These are phyloP conservation scores for Beauveria bassiana DNA, from an alignment of 2,329 filamentous ascomycete species.

Conservation along the genomic window DNA sequence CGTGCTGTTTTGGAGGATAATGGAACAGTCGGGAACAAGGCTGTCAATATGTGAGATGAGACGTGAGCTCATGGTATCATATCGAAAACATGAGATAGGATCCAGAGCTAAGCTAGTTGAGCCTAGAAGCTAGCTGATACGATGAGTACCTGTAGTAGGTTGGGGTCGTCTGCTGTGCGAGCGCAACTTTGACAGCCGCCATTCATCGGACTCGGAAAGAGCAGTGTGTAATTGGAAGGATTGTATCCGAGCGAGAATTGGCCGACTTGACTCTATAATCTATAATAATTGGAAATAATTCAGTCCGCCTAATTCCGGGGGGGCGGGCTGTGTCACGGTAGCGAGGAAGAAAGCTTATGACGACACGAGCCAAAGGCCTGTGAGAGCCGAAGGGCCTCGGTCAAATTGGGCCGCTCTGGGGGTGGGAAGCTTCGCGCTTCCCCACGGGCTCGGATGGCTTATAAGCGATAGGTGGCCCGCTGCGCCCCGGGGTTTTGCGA, in stretches of 20 bases:
- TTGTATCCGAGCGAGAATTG: not conserved
- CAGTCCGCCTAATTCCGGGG: not conserved
- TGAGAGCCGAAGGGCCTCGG: conserved; percentile 9
- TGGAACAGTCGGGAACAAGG: not conserved
- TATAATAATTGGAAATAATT: no score
- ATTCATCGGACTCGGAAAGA: not conserved
- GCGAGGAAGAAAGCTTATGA: not conserved
- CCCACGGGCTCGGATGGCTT: conserved; percentile 4
- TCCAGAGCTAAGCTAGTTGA: not conserved
- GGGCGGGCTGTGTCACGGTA: no score
- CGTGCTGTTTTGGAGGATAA: not conserved
- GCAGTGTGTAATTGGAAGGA: not conserved
- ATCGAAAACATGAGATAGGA: not conserved
- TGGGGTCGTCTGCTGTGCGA: not conserved
- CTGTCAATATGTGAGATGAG: not conserved
- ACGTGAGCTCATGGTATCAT: not conserved
- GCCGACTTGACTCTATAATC: no score
- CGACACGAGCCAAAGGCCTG: conserved; percentile 2
- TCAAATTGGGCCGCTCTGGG: not conserved
- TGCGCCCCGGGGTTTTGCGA: not conserved
- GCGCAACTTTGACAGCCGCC: not conserved
- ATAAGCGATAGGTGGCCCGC: conserved; percentile 9
- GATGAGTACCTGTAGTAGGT: no score
- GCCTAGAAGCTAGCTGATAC: not conserved
- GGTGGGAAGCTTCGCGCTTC: not conserved